These are phyloP conservation scores for Hericium rajendrae DNA, from an alignment of 768 basidiomycete species.

Conservation along the genomic window DNA sequence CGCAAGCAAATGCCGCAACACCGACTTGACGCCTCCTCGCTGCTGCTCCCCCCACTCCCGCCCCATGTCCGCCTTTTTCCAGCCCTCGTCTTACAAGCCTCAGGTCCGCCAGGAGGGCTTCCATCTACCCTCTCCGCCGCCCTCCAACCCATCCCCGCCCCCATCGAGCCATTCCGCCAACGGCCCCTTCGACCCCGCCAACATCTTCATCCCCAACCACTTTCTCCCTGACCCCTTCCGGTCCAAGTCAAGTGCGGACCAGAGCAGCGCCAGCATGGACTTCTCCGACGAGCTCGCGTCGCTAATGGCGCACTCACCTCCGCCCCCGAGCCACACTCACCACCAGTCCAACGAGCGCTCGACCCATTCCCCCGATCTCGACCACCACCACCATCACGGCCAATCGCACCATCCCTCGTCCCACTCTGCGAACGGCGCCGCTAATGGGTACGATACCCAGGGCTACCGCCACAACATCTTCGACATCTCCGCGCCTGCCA, in stretches of 20 bases:
- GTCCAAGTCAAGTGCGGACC: conserved; percentile 28
- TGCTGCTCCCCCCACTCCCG: not conserved
- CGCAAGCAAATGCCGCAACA: not conserved
- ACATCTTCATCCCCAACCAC: conserved; percentile 35
- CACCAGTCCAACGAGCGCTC: conserved; percentile 32
- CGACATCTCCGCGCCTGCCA: conserved; percentile 44
- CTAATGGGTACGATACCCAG: not conserved
- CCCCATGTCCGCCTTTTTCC: conserved; percentile 26
- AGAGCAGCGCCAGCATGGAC: conserved; percentile 26
- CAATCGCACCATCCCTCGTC: conserved; percentile 22
- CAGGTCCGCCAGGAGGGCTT: conserved; percentile 70
- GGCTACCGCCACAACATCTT: conserved; percentile 43
- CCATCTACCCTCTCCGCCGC: conserved; percentile 43
- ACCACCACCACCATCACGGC: conserved; percentile 14
- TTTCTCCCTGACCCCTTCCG: conserved; percentile 48
- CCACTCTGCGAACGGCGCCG: conserved; percentile 19
- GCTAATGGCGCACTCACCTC: conserved; percentile 35
- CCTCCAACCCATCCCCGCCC: conserved; percentile 20
- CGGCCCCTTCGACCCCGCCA: conserved; percentile 20
- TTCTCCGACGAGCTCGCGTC: conserved; percentile 61
- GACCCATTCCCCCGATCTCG: conserved; percentile 25
- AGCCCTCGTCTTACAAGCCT: conserved; percentile 37
- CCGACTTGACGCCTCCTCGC: not conserved
- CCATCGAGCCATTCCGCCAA: conserved; percentile 13
- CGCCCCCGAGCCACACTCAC: conserved; percentile 14